Evolutionary conservation across 2,329 filamentous ascomycete species (phyloP).

Genomic region (Diaporthe amygdali): DNA sequence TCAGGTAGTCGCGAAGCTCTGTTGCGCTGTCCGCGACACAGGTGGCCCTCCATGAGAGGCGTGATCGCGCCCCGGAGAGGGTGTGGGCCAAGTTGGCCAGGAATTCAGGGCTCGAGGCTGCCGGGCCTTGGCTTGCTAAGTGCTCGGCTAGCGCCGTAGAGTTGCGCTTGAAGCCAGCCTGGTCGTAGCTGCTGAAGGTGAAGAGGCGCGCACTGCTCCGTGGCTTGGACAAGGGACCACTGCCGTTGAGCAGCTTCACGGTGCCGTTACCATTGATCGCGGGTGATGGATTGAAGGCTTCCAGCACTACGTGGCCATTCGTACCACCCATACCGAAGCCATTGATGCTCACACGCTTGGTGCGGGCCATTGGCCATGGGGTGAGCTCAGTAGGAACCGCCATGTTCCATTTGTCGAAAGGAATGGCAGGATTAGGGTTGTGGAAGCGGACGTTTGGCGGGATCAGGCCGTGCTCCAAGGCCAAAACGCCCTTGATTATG

Average conservation of each 20-base stretch:
- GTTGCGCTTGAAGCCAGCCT: slow-evolving; percentile 34
- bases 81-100: slow-evolving; percentile 55
- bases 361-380: slow-evolving; percentile 52
- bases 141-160: slow-evolving; percentile 42
- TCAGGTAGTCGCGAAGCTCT: slow-evolving; percentile 48
- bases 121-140: slow-evolving; percentile 39
- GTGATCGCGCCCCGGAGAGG: slow-evolving; percentile 35
- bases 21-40: slow-evolving; percentile 48
- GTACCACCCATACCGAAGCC: slow-evolving; percentile 53
- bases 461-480: slow-evolving; percentile 37
- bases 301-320: slow-evolving; percentile 43
- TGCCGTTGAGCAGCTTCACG: neutral
- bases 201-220: slow-evolving; percentile 45
- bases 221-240: neutral
- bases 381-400: slow-evolving; percentile 49
- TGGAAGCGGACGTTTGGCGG: slow-evolving; percentile 57
- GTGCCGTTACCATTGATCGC: neutral
- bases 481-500: slow-evolving; percentile 11
- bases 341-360: slow-evolving; percentile 54
- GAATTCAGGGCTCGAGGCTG: slow-evolving; percentile 10
- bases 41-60: slow-evolving; percentile 39
- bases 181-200: slow-evolving; percentile 46
- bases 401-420: slow-evolving; percentile 54
- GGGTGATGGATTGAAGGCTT: neutral
- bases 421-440: slow-evolving; percentile 53